These are phyloP conservation scores for Heimioporus punctisporus DNA, from an alignment of 1,284 basidiomycete genomes.

Conservation along the genomic window DNA sequence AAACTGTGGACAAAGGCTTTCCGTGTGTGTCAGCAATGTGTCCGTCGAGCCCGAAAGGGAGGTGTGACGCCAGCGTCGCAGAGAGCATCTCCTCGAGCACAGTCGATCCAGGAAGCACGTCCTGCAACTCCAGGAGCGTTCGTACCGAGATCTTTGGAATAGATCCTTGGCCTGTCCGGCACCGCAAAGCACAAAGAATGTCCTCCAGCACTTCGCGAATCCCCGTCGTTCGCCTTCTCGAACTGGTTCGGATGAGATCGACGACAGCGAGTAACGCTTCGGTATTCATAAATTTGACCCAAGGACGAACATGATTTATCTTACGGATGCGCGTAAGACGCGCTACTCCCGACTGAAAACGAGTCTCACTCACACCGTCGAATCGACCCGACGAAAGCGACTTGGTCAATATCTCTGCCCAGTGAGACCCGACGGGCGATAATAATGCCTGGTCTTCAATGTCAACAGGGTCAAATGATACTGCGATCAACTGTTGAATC, in stretches of 20 bases:
- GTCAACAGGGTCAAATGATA: slow-evolving; percentile 22
- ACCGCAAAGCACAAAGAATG: slow-evolving; percentile 21
- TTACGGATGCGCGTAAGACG: slow-evolving; percentile 19
- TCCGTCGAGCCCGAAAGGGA: slow-evolving; percentile 49
- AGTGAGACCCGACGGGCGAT: slow-evolving; percentile 32
- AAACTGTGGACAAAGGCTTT: slow-evolving; percentile 18
- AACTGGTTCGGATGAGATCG: slow-evolving; percentile 23
- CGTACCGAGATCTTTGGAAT: slow-evolving; percentile 28
- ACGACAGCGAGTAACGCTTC: slow-evolving; percentile 41
- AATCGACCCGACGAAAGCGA: slow-evolving; percentile 13
- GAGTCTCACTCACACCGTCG: slow-evolving; percentile 15
- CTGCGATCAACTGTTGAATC: slow-evolving; percentile 29
- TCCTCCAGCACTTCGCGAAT: slow-evolving; percentile 31
- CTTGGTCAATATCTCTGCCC: slow-evolving; percentile 24
- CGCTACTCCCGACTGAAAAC: not conserved
- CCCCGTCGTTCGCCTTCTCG: slow-evolving; percentile 28
- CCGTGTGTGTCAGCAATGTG: slow-evolving; percentile 10
- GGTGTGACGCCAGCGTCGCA: slow-evolving; percentile 36
- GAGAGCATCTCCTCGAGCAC: slow-evolving; percentile 53
- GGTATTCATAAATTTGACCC: slow-evolving; percentile 49
- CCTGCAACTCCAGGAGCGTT: slow-evolving; percentile 37
- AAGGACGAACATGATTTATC: slow-evolving; percentile 38
- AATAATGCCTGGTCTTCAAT: slow-evolving; percentile 30
- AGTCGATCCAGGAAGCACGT: slow-evolving; percentile 36
- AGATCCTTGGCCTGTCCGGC: slow-evolving; percentile 13